Evolutionary conservation across 148 eudicot species (phyloP).

Genomic region (Rheum nobile): DNA sequence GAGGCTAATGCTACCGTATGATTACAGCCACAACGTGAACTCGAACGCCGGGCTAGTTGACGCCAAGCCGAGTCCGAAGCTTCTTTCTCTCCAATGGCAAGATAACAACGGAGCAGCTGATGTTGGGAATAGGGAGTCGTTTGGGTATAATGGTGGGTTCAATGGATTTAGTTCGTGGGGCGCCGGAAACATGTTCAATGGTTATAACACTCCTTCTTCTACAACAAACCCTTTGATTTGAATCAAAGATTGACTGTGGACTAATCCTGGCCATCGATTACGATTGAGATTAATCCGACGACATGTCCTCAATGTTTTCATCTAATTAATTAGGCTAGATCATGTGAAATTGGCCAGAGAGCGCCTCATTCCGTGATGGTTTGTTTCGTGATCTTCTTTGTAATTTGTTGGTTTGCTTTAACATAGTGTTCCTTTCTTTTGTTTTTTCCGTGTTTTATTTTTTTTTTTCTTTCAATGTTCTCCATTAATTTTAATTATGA

Average conservation of each 20-base stretch:
- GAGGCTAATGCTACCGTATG: constrained; percentile 30
- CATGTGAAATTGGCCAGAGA: constrained; percentile 1
- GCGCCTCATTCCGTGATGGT: neutral
- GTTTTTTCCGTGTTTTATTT: too few species aligned
- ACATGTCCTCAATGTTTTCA: too few species aligned
- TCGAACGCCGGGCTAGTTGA: constrained; percentile 22
- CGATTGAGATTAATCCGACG: neutral
- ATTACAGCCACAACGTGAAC: neutral
- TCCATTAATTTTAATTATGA: neutral
- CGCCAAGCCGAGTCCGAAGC: constrained; percentile 71
- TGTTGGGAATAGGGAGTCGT: constrained; percentile 29
- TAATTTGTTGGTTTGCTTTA: neutral
- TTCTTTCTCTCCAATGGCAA: constrained; percentile 71
- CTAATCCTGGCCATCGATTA: neutral
- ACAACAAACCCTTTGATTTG: constrained; percentile 45
- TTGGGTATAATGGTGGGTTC: constrained; percentile 26
- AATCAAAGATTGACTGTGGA: neutral
- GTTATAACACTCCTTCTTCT: constrained; percentile 49
- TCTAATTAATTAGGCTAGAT: neutral
- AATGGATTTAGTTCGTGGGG: constrained; percentile 46
- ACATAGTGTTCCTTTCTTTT: neutral
- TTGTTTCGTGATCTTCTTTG: neutral
- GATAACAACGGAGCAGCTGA: constrained; percentile 25
- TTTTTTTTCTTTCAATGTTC: neutral
- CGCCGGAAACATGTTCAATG: constrained; percentile 34